These are phyloP conservation scores for Euphrasia confusa DNA, from an alignment of 257 asterid species.

Conservation along the genomic window DNA sequence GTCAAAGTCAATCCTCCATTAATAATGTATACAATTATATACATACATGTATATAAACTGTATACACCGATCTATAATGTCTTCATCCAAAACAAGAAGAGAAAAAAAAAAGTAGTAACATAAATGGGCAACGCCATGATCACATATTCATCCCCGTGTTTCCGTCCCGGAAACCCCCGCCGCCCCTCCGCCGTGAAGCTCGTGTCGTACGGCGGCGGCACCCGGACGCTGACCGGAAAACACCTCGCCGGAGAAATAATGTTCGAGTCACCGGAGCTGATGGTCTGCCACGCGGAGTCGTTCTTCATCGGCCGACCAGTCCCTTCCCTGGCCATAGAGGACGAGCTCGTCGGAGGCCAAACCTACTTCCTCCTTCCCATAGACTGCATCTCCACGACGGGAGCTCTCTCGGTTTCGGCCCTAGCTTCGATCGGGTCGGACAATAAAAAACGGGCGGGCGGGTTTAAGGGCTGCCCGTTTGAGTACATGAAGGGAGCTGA, in stretches of 20 bases:
- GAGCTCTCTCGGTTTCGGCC: slow-evolving; percentile 43
- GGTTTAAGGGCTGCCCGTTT: slow-evolving; percentile 52
- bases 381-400: slow-evolving; percentile 32
- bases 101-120: too few relatives aligned
- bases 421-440: slow-evolving; percentile 33
- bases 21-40: neutral
- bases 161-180: slow-evolving; percentile 13
- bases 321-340: slow-evolving; percentile 51
- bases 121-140: slow-evolving; percentile 44
- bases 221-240: slow-evolving; percentile 33
- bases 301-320: slow-evolving; percentile 73
- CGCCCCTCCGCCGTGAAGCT: slow-evolving; percentile 33
- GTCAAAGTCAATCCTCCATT: slow-evolving; percentile 29
- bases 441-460: neutral
- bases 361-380: slow-evolving; percentile 73
- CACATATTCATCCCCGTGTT: slow-evolving; percentile 24
- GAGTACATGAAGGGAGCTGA: slow-evolving; percentile 49
- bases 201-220: slow-evolving; percentile 43
- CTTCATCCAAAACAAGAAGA: neutral
- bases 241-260: slow-evolving; percentile 67
- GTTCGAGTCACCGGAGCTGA: slow-evolving; percentile 72
- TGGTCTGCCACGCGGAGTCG: slow-evolving; percentile 70
- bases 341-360: slow-evolving; percentile 39
- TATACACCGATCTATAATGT: neutral
- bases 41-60: neutral